Base-by-base conservation (phyloP, 805 yeast species). In the Teunomyces lycoperdinae region DNA sequence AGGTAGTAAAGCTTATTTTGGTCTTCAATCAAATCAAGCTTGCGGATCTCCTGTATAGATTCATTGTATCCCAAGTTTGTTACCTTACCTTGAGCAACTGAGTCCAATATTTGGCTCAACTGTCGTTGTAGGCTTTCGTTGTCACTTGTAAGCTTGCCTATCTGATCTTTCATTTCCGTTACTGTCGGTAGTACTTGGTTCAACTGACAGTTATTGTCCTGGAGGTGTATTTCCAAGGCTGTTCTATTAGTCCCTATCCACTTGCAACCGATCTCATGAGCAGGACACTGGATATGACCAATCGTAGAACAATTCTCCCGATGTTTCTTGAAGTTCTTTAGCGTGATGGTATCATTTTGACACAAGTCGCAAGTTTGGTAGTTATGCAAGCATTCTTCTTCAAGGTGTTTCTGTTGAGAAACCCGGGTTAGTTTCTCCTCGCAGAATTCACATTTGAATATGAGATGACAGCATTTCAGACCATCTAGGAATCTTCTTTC, bases 11-110 rank as follows among this genome's bases (percentile, higher is more conserved):
- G 48, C 43, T 60, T 64, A 46, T 67, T 68, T 39, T 62, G 67
- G 42, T 55, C 64, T 30, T 56, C 57, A 16, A 30, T 46, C 32
- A 53, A 28, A 34, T 55, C 53, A 39, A 57, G 53, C 43, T 58
- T 56, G 42, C 63, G 62, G 45, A 78, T 67, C 50, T 78, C 84
- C 55, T 78, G 81, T 8, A 77, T 52, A 3, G 73, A 71, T 43
- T 75, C 70, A 32, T 69, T 64, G 53, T 74, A 76, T 0, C 83
- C 83, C 16, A 78, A 55, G 52, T 78, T 79, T 1, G 80, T 73
- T 16, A 78, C 61, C 52, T 70, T 76, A 0, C 83, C 84, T 47
- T 74, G 80, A 1, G 73, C 62, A 4, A 78, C 66, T 29, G 78
- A 71, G 53, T 75, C 76, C 50, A 79, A 60, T 3, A 79, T 69